Base-by-base conservation (phyloP, 352 stramenopile species). In the Phytophthora citricola region DNA sequence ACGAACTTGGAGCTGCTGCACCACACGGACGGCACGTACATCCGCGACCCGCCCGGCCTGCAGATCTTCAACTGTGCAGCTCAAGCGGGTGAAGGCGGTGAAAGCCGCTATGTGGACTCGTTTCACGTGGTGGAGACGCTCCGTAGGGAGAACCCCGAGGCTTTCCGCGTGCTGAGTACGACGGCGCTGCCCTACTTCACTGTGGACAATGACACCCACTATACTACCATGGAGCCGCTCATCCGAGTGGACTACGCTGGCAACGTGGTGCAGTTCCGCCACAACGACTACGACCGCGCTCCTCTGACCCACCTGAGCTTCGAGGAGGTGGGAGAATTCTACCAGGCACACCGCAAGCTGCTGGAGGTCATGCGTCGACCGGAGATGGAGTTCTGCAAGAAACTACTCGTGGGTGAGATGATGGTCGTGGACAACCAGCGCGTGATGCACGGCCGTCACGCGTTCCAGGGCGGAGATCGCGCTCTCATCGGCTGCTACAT, bases 21-120 rank as follows among this genome's bases (percentile, higher is more conserved):
- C 44, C 89, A 97, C 83, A 97, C 89, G 29, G 89, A 97, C 64
- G 85, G 85, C 71, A 95, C 85, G 63, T 97, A 97, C 75, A 91
- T 95, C 52, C 82, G 84, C 56, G 86, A 94, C 34, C 85, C 88
- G 10, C 86, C 89, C n/a, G 89, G 89, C 10, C 69, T 97, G 36
- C 89, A 97, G 69, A 93, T 97, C 63, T 97, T 97, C 73, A 97
- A 97, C 72, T 97, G 89, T 64, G 74, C 90, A 0, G 82, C 79
- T 5, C 87, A 95, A 56, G 88, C 87, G 6, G 80, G 78, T 10
- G 73, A 88, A 9, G 87, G 84, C 12, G 89, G 85, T 22, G 82
- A 87, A 34, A 94, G 83, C 52, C 86, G 85, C 36, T 94, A 94
- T 68, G 66, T 94, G 8, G 89, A 97, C 57, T 75, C 83, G 8